Base-by-base conservation (phyloP, 1,284 basidiomycete species). In the Papiliotrema fonsecae region DNA sequence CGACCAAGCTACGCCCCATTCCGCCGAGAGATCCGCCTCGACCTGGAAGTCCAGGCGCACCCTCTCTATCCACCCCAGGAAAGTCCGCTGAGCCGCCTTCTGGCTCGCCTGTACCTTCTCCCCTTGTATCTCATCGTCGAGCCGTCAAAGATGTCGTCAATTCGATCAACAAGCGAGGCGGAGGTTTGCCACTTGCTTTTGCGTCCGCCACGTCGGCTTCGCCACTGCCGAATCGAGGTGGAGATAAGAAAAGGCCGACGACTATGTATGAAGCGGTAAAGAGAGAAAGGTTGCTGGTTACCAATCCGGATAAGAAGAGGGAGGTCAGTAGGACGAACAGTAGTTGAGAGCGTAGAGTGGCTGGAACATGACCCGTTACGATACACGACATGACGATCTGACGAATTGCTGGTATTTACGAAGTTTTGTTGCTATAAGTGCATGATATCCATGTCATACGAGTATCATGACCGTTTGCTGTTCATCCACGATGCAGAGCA, bases 81-180 rank as follows among this genome's bases (percentile, higher is more conserved):
- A 26, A n/a, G n/a, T 6, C 22, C 5, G n/a, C 39, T 5, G 24
- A 22, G 27, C 27, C 38, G 14, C 36, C 45, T 13, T 24, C 38
- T 13, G 44, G 52, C 3, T 60, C 58, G 16, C 57, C 57, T 3
- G 42, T 55, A 2, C 57, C 55, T 4, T 45, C 51, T n/a, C 51
- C 55, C 14, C 42, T 60, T 6, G 47, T 59, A 0, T 41, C 54
- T 22, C 56, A 59, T 42, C 54, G 67, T 13, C 49, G 67, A 37
- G 61, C 64, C 1, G 67, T 69, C 0, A 44, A 52, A 34, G 67
- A 67, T 11, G 59, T 69, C 10, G 67, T 69, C 45, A 55, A 61
- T 30, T 64, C 61, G 0, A 69, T 69, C 55, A 69, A 69, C 44
- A 61, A 60, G 41, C 50, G 63, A 32, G 63, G 55, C 3, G 46